Percentiles rank a stretch among this genome's conserved stretches.
These are phyloP conservation scores for Zymoseptoria pseudotritici DNA, from an alignment of 2,329 filamentous ascomycete genomes.

Conservation along the genomic window DNA sequence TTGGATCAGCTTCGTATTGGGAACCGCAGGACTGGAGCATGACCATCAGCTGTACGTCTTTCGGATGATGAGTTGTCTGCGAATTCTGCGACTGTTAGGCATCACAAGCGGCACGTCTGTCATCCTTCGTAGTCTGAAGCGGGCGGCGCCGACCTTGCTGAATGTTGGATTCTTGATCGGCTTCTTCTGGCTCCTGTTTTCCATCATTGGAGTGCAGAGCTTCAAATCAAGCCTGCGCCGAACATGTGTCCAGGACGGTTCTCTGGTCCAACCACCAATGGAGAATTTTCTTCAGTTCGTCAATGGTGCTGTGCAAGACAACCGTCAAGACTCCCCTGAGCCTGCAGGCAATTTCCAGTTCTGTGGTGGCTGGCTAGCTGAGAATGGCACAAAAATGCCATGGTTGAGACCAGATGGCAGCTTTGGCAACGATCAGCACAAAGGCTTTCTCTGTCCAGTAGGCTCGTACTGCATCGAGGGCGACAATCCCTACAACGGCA, in stretches of 20 bases:
- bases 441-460: constrained; percentile 81
- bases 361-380: constrained; percentile 74
- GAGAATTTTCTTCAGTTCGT: constrained; percentile 47
- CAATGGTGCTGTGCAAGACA: constrained; percentile 1
- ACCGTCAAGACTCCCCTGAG: constrained; percentile 17
- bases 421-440: constrained; percentile 49
- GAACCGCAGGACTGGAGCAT: constrained; percentile 61
- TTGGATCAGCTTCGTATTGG: constrained; percentile 80
- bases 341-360: constrained; percentile 58
- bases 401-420: constrained; percentile 59
- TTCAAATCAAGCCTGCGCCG: constrained; percentile 55
- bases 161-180: constrained; percentile 90
- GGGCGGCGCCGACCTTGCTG: constrained; percentile 81
- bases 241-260: constrained; percentile 41
- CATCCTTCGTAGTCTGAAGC: constrained; percentile 90
- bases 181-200: constrained; percentile 97
- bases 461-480: constrained; percentile 78
- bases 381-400: constrained; percentile 48
- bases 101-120: constrained; percentile 92
- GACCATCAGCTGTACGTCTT: constrained; percentile 75
- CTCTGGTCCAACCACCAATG: constrained; percentile 26
- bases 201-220: constrained; percentile 91
- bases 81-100: constrained; percentile 82
- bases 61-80: constrained; percentile 90
- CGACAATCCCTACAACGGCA: constrained; percentile 71